These are phyloP conservation scores for Decorospora gaudefroyi DNA, from an alignment of 2,329 filamentous ascomycete genomes.

Conservation along the genomic window DNA sequence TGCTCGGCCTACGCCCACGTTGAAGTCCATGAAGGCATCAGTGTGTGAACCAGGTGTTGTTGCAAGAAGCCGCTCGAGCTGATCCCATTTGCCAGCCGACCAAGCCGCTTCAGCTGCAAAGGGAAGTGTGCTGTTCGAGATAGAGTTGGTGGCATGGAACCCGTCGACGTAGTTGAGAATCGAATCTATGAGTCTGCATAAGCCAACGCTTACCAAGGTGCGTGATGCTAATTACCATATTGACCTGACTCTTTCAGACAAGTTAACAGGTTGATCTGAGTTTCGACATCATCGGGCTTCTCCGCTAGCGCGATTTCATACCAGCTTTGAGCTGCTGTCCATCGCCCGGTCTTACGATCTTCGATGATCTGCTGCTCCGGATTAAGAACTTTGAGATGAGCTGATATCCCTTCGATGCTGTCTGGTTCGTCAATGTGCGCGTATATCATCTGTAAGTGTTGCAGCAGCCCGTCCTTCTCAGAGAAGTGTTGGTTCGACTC, in stretches of 20 bases:
- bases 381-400: conserved; percentile 82
- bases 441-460: conserved; percentile 89
- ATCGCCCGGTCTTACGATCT: conserved; percentile 88
- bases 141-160: conserved; percentile 57
- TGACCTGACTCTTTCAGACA: conserved; percentile 96
- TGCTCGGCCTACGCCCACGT: conserved; percentile 74
- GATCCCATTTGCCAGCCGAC: conserved; percentile 82
- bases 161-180: conserved; percentile 85
- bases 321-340: conserved; percentile 96
- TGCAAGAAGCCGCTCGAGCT: conserved; percentile 66
- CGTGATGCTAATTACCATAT: conserved; percentile 64
- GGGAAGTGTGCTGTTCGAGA: conserved; percentile 63
- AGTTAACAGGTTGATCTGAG: conserved; percentile 80
- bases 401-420: conserved; percentile 90
- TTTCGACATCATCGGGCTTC: conserved; percentile 73
- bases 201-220: conserved; percentile 23
- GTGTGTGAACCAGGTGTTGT: conserved; percentile 51
- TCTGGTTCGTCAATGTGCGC: conserved; percentile 97
- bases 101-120: conserved; percentile 91
- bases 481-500: conserved; percentile 56
- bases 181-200: conserved; percentile 61
- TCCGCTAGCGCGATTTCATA: conserved; percentile 89
- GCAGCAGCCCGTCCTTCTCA: conserved; percentile 67
- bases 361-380: conserved; percentile 92
- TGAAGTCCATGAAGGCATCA: conserved; percentile 67